Evolutionary conservation across 495 filamentous ascomycete genomes (phyloP), one percentile per base, ranked within the genome.

Genomic region (Trichoderma asperelloides): DNA sequence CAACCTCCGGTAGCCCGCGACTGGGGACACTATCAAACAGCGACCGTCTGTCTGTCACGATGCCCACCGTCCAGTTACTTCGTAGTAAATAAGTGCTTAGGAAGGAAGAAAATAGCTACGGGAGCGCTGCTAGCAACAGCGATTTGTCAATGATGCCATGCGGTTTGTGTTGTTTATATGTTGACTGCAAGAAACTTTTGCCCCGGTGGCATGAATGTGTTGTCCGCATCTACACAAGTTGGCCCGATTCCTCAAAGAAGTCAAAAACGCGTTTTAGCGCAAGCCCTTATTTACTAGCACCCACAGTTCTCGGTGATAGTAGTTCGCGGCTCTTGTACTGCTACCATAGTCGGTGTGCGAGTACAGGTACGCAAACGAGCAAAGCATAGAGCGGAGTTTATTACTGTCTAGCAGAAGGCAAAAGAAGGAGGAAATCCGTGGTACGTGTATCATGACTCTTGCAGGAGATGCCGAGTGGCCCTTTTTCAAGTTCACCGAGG

Each of bases 1-100:
- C 12, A 60, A 60, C 55, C 55, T 60, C 55, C 55, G 55, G 23
- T n/a, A 30, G 55, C 55, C 55, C 55, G n/a, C n/a, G 55, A 27
- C 23, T 15, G 27, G 49, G 49, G 43, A 47, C 15, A n/a, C 43
- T 16, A n/a, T 47, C 15, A 47, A 1, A 15, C 3, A n/a, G 13
- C 0, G 15, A n/a, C 21, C 47, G 8, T 9, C 5, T 18, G 23
- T n/a, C 47, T 21, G 18, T 45, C 13, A 16, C 41, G 13, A 12
- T 37, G 41, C 41, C 13, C 41, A 40, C 39, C 6, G 39, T 5
- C 41, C 18, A 45, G 16, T 45, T 45, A 12, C 41, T 45, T 37
- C 6, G 33, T 37, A 37, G 2, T 8, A 37, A 37, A 47, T 16
- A 47, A 47, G 43, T 47, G 43, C 43, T 37, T 7, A 0, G 33